Base-by-base conservation (phyloP, 352 stramenopile genomes). In the Pythium grandisporangium region DNA sequence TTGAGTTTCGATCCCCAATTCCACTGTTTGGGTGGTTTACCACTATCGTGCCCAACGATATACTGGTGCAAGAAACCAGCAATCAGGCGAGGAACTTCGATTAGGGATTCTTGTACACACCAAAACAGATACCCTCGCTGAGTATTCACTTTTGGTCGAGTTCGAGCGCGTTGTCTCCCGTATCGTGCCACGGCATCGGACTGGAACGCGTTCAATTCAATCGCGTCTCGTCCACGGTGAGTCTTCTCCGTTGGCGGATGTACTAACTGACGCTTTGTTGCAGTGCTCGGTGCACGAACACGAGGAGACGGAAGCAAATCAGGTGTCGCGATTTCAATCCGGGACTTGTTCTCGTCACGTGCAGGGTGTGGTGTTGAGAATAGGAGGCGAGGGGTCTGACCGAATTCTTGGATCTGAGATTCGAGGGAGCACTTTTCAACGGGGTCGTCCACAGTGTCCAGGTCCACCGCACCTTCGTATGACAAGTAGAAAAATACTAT, bases 321-420 rank as follows among this genome's bases (percentile, higher is more conserved):
- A 0, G 55, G 62, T 1, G 65, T 75, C 13, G 67, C 70, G 14
- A 80, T 50, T 44, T 77, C 29, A 35, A 84, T 64, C 7, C 5
- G 37, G 5, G 33, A 33, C 8, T 44, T 45, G 17, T 45, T 59
- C 53, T 72, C 59, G 12, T 57, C 48, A 40, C 68, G 53, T 26
- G 53, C 65, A 64, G 35, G 69, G 39, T 84, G 70, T 12, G 70
- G 53, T 4, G 32, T 68, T 4, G 45, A 44, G 42, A 88, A 85
- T 16, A 92, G 55, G 48, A 96, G 82, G 57, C 82, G 75, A 1
- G 92, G 92, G n/a, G 78, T 95, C 52, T 98, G 90, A 10, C 93
- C 93, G 64, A 97, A 98, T 56, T 98, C 86, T 29, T 79, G 71
- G 46, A 97, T 97, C 68, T 98, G 93, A 26, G 89, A 57, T 42